Conservation (phyloP, 106 monocot genomes). For the Dendrobium nobile region DNA sequence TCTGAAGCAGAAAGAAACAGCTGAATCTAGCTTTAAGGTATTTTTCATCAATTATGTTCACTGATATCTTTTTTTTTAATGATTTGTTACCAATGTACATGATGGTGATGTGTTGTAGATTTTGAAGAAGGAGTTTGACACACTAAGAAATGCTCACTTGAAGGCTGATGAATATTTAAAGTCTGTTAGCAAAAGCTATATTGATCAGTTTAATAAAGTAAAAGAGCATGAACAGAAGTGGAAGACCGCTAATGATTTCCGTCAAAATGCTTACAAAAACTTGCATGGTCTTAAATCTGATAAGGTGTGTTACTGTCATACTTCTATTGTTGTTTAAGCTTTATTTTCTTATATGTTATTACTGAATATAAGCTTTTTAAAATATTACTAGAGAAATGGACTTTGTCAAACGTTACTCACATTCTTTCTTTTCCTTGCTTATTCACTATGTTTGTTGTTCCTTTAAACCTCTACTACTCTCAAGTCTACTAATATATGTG, state of each 20-base stretch:
- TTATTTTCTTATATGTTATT: neutral
- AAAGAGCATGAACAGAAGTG: conserved; percentile 12
- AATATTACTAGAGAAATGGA: no score
- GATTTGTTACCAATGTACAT: neutral
- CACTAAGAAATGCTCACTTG: conserved; percentile 4
- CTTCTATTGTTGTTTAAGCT: neutral
- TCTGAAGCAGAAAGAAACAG: conserved; percentile 10
- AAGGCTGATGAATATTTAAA: conserved; percentile 4
- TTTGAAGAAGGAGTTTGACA: conserved; percentile 11
- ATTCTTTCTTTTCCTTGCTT: no score
- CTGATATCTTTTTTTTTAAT: neutral
- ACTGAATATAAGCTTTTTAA: no score
- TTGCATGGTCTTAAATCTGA: conserved; percentile 12
- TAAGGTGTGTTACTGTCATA: conserved; percentile 3
- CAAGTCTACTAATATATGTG: no score
- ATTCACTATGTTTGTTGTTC: no score
- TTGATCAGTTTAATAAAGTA: conserved; percentile 5
- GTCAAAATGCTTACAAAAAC: conserved; percentile 8
- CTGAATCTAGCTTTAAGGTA: conserved; percentile 10
- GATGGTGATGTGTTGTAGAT: neutral
- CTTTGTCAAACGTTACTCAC: no score
- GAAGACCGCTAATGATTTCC: conserved; percentile 3
- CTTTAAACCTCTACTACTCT: no score
- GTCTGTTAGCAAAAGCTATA: conserved; percentile 1
- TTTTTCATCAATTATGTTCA: neutral